These are phyloP conservation scores for Aspergillus puulaauensis DNA, from an alignment of 2,329 filamentous ascomycete species.

Conservation along the genomic window DNA sequence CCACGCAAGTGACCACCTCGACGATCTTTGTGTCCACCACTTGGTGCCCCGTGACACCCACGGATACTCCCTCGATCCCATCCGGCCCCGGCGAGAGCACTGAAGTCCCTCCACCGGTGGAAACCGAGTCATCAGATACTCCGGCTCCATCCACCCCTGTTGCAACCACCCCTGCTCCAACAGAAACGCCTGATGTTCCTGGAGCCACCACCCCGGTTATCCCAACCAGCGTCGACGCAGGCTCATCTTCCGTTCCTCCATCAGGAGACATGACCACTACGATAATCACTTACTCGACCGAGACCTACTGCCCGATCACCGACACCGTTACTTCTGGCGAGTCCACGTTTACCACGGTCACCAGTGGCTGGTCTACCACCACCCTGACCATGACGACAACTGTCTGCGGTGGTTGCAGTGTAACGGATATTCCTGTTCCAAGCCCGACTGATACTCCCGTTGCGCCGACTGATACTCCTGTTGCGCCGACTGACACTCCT, in stretches of 20 bases:
- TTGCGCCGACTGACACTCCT: background rate
- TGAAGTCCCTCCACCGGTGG: slow-evolving; percentile 9
- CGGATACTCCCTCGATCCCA: slow-evolving; percentile 6
- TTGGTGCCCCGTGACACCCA: slow-evolving; percentile 51
- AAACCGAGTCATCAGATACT: slow-evolving; percentile 13
- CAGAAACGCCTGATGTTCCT: slow-evolving; percentile 13
- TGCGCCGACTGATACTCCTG: background rate
- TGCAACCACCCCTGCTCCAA: slow-evolving; percentile 5
- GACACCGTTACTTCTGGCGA: slow-evolving; percentile 9
- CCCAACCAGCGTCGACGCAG: background rate
- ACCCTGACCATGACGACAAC: slow-evolving; percentile 11
- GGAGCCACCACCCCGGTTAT: background rate
- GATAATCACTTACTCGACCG: slow-evolving; percentile 16
- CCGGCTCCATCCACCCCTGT: slow-evolving; percentile 16
- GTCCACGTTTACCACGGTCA: slow-evolving; percentile 10
- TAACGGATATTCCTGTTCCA: background rate
- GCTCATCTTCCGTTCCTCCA: slow-evolving; percentile 7
- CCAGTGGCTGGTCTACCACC: slow-evolving; percentile 7
- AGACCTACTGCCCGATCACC: slow-evolving; percentile 15
- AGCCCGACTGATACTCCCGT: background rate
- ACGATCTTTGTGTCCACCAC: slow-evolving; percentile 61
- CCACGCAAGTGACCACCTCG: slow-evolving; percentile 52
- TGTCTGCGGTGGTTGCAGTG: slow-evolving; percentile 7
- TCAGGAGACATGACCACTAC: slow-evolving; percentile 12
- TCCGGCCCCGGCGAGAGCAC: slow-evolving; percentile 5